These are phyloP conservation scores for Madurella mycetomatis DNA, from an alignment of 2,329 filamentous ascomycete genomes.

Conservation along the genomic window DNA sequence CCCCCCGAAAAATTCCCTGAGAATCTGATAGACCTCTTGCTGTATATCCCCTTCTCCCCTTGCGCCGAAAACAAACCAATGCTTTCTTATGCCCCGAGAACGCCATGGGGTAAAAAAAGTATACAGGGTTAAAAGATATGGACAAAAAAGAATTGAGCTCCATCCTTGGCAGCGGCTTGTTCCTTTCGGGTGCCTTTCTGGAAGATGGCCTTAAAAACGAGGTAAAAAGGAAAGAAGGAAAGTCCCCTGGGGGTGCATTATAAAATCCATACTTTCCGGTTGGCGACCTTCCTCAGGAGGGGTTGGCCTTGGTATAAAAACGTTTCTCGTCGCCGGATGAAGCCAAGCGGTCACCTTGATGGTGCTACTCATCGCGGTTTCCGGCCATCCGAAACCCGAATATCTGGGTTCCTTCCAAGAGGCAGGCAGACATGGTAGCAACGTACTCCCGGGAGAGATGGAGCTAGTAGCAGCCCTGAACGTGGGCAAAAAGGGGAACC, in stretches of 20 bases:
- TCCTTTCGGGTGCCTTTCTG: background rate
- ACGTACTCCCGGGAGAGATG: background rate
- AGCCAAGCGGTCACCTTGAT: background rate
- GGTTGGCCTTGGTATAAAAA: background rate
- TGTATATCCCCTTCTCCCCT: too few species aligned
- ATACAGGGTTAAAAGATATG: conserved; percentile 2
- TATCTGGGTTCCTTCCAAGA: background rate
- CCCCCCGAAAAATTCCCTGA: too few species aligned
- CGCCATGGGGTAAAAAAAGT: background rate
- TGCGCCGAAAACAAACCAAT: too few species aligned
- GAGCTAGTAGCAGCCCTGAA: conserved; percentile 48
- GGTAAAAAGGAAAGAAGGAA: too few species aligned
- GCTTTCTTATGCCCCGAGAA: background rate
- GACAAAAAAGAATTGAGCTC: background rate
- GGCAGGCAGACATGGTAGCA: background rate
- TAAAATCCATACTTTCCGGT: background rate
- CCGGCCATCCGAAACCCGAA: background rate
- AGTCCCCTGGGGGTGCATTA: background rate
- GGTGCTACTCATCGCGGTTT: background rate
- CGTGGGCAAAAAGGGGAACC: conserved; percentile 47
- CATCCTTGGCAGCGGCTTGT: background rate
- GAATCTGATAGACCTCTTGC: too few species aligned
- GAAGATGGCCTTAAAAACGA: background rate
- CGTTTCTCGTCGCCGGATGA: background rate
- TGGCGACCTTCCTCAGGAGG: background rate